Evolutionary conservation across 2,329 filamentous ascomycete genomes (phyloP), one percentile per base, ranked within the genome.

Genomic region (Trichoderma sp.): DNA sequence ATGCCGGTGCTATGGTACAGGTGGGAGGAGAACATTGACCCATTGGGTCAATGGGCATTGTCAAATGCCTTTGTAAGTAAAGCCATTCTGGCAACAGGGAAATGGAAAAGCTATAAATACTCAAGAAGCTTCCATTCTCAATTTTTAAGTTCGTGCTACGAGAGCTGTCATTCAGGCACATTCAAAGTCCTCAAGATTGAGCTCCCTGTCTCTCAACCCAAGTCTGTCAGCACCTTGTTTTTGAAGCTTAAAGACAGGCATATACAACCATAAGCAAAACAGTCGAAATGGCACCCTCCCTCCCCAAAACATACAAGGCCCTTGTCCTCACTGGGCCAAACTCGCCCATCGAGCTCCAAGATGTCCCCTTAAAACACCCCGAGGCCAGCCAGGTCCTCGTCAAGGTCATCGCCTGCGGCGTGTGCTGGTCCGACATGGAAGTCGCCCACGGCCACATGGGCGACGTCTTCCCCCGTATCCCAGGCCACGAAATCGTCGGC

Each of bases 401-500:
- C 79, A 93, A 93, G 79, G 87, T 93, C 3, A 82, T 90, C 9
- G 92, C 92, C 6, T 93, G 90, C 75, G 92, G 92, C 57, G 87
- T 95, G 63, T 94, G 92, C 80, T 90, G 90, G 78, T 87, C 86
- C 0, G 92, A 94, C 75, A 73, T 81, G 23, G 80, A 79, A 68
- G 80, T 87, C 1, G 82, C 85, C 64, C 61, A 77, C 3, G 88
- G 88, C 28, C 76, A 80, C 5, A 81, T 91, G 57, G 88, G 87
- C 12, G 84, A 72, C 39, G 76, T 85, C 23, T 90, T 87, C 75
- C 91, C 91, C 1, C 85, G 88, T 6, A 81, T 90, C 2, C 89
- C 91, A 0, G 92, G 92, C 26, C 92, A 95, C 80, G 91, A 93
- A 78, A 81, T 90, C 34, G 87, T 93, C 70, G 91, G 91, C 8